phyloP scores from a whole-genome alignment of 371 early-diverging fungal genomes.

The Synchytrium microbalum region DNA sequence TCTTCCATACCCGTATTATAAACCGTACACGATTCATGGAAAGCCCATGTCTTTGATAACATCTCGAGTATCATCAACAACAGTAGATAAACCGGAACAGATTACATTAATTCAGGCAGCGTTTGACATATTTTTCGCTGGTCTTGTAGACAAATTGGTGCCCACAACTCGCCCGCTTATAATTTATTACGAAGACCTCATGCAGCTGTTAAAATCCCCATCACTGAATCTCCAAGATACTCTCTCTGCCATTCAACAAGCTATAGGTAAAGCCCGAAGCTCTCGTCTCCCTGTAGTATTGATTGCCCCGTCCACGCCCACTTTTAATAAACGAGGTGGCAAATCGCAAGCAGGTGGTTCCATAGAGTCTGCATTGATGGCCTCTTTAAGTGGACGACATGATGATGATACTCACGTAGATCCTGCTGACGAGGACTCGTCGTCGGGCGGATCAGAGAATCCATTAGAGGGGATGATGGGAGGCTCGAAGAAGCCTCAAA shows the following conservation, averaged over 20 bases:
- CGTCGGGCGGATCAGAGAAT: background rate
- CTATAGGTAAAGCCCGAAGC: background rate
- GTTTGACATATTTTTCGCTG: conserved; percentile 11
- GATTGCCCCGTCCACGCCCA: conserved; percentile 3
- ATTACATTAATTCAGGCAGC: conserved; percentile 10
- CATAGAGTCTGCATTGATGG: background rate
- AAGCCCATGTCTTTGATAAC: conserved; percentile 7
- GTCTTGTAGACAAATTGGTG: background rate
- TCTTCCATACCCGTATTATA: conserved; percentile 15
- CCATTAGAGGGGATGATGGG: background rate
- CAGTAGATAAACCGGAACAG: background rate
- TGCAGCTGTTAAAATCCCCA: background rate
- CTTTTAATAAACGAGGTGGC: conserved; percentile 3
- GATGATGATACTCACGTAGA: background rate
- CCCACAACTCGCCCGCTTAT: conserved; percentile 1
- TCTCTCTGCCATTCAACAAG: background rate
- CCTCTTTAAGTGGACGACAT: background rate
- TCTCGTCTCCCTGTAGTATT: background rate
- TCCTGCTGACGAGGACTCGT: conserved; percentile 1
- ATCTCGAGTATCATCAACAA: background rate
- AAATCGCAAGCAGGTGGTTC: background rate
- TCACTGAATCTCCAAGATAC: background rate
- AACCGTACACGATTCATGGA: background rate
- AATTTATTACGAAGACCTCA: conserved; percentile 7
- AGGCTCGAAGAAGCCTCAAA: conserved; percentile 1